A percentile compares a stretch with the other conserved stretches of the same genome.
These are phyloP conservation scores for Alternaria sp. DNA, from an alignment of 2,329 filamentous ascomycete genomes.

Conservation along the genomic window DNA sequence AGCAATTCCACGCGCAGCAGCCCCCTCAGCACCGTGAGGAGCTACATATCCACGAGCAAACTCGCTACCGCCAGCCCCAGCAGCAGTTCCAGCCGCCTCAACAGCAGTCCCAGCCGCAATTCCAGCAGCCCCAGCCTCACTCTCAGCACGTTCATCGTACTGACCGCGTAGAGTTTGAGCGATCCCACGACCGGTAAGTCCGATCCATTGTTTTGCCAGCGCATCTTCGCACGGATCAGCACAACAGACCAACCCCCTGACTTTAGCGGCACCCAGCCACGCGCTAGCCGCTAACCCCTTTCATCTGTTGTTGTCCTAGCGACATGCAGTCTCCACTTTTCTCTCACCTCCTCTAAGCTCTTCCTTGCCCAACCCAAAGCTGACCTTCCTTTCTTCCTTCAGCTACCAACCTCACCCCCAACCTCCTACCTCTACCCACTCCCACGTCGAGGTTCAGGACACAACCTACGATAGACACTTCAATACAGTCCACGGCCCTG, in stretches of 20 bases:
- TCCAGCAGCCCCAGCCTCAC: slow-evolving; percentile 11
- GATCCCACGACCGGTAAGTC: slow-evolving; percentile 43
- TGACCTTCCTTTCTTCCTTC: slow-evolving; percentile 49
- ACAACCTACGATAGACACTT: slow-evolving; percentile 57
- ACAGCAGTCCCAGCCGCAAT: slow-evolving; percentile 6
- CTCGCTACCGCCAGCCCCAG: slow-evolving; percentile 13
- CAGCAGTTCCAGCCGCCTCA: slow-evolving; percentile 6
- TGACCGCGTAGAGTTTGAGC: slow-evolving; percentile 39
- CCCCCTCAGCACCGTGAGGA: slow-evolving; percentile 35
- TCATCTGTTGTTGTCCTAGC: slow-evolving; percentile 52
- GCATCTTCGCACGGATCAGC: slow-evolving; percentile 41
- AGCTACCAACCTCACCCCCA: slow-evolving; percentile 66
- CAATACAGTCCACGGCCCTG: slow-evolving; percentile 57
- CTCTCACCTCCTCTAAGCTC: slow-evolving; percentile 41
- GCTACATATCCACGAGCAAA: slow-evolving; percentile 16
- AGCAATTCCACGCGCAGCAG: slow-evolving; percentile 10
- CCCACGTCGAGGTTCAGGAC: slow-evolving; percentile 72
- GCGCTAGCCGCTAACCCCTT: slow-evolving; percentile 42
- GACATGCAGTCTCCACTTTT: slow-evolving; percentile 51
- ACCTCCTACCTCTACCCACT: slow-evolving; percentile 65
- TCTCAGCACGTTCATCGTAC: slow-evolving; percentile 20
- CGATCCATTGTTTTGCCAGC: slow-evolving; percentile 40
- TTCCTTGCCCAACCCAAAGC: slow-evolving; percentile 45
- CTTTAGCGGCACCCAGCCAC: slow-evolving; percentile 46
- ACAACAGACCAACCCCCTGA: slow-evolving; percentile 45